Percentiles rank a stretch among this genome's conserved stretches.
Conservation (phyloP, 192 early-diverging fungal species). For the Entophlyctis luteolus region DNA sequence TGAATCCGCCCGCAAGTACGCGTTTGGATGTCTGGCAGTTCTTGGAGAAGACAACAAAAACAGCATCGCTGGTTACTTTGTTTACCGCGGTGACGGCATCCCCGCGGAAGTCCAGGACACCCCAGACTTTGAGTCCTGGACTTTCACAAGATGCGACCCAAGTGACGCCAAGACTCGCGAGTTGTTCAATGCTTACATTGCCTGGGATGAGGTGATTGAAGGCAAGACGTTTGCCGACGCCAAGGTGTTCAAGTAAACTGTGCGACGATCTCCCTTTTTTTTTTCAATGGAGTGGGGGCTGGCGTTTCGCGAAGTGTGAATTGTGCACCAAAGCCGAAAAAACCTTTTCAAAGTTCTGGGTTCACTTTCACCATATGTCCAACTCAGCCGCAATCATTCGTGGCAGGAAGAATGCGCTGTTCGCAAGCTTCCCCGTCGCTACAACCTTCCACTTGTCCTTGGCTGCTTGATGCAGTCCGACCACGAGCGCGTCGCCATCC, state of each 20-base stretch:
- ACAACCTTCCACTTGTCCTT: no score
- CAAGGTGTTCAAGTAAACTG: constrained; percentile 55
- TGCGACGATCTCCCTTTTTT: no score
- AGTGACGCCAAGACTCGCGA: constrained; percentile 57
- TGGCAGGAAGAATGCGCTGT: no score
- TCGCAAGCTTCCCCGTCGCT: no score
- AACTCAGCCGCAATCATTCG: no score
- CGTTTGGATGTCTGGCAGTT: constrained; percentile 82
- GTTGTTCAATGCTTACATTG: constrained; percentile 67
- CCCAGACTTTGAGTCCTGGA: constrained; percentile 85
- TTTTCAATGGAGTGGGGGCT: no score
- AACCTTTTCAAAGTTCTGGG: no score
- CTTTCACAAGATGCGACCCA: constrained; percentile 71
- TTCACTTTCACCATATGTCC: no score
- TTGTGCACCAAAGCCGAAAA: no score
- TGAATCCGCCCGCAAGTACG: constrained; percentile 89
- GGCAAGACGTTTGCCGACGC: constrained; percentile 77
- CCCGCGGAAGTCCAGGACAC: constrained; percentile 76
- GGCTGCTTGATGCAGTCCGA: no score
- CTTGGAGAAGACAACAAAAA: constrained; percentile 81
- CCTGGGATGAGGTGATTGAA: constrained; percentile 80
- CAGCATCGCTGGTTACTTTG: constrained; percentile 91
- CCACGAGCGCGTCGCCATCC: no score
- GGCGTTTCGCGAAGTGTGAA: no score
- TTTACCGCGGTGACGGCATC: constrained; percentile 81